Evolutionary conservation across 805 yeast genomes (phyloP).

Genomic region (Candida silvatica): DNA sequence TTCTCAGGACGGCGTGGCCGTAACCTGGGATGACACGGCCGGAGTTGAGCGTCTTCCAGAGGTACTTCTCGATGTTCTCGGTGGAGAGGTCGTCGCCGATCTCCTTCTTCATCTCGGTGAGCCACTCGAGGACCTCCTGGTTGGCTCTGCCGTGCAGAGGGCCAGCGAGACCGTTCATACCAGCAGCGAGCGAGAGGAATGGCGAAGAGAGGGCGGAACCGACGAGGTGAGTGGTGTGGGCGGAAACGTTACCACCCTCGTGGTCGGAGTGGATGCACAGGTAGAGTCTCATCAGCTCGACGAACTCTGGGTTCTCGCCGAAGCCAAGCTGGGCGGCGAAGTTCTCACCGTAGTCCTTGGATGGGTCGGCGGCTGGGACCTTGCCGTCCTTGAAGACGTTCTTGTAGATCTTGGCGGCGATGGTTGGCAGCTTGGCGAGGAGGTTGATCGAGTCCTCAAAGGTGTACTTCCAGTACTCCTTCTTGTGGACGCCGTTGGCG

Average conservation of each 20-base stretch:
- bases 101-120: slow-evolving; percentile 55
- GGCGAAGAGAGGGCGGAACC: slow-evolving; percentile 80
- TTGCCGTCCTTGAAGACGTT: slow-evolving; percentile 81
- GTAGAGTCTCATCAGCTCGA: slow-evolving; percentile 74
- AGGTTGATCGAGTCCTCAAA: slow-evolving; percentile 75
- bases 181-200: slow-evolving; percentile 71
- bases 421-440: slow-evolving; percentile 73
- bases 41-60: slow-evolving; percentile 71
- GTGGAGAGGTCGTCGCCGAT: slow-evolving; percentile 63
- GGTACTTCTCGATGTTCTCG: slow-evolving; percentile 63
- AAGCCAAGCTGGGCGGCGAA: slow-evolving; percentile 50
- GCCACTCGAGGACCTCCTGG: slow-evolving; percentile 82
- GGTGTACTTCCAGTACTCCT: slow-evolving; percentile 79
- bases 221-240: slow-evolving; percentile 79
- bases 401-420: slow-evolving; percentile 79
- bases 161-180: slow-evolving; percentile 80
- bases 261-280: slow-evolving; percentile 79
- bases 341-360: slow-evolving; percentile 60
- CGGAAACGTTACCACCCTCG: slow-evolving; percentile 87
- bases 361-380: slow-evolving; percentile 38
- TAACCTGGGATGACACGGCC: slow-evolving; percentile 88
- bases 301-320: slow-evolving; percentile 58
- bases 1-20: slow-evolving; percentile 82
- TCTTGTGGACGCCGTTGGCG: slow-evolving; percentile 74
- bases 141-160: slow-evolving; percentile 84